These are phyloP conservation scores for Vickermania spadyakhi DNA, from an alignment of 208 protist genomes.

Conservation along the genomic window DNA sequence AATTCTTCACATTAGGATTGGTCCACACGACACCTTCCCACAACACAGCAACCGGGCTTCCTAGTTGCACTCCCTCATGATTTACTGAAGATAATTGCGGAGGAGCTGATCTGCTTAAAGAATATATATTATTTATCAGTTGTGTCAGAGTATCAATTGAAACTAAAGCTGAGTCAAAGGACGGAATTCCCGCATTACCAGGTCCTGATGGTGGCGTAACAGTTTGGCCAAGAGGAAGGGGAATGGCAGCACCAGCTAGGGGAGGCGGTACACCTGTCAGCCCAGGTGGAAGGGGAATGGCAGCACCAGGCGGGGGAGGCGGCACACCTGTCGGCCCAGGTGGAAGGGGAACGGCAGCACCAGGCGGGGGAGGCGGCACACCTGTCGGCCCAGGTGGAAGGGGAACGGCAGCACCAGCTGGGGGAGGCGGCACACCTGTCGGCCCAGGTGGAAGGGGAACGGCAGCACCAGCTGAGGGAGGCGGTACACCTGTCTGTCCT, in stretches of 20 bases:
- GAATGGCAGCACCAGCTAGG: background rate
- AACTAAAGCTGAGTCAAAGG: background rate
- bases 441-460: background rate
- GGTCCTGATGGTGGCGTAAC: too few species aligned
- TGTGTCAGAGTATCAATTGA: background rate
- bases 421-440: background rate
- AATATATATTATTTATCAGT: background rate
- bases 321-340: background rate
- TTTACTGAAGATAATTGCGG: too few species aligned
- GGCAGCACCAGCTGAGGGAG: background rate
- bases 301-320: background rate
- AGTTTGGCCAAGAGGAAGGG: background rate
- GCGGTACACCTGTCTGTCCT: background rate
- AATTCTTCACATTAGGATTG: constrained; percentile 81
- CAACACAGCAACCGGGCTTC: too few species aligned
- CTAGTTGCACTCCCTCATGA: too few species aligned
- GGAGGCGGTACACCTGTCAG: constrained; percentile 4
- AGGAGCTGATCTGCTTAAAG: background rate
- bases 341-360: background rate
- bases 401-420: background rate
- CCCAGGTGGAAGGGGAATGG: background rate
- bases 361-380: constrained; percentile 5
- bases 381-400: constrained; percentile 1
- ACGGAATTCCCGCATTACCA: background rate
- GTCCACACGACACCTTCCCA: constrained; percentile 44